phyloP scores from a whole-genome alignment of 202 grass and related monocot species.

The Dendrocalamus latiflorus region DNA sequence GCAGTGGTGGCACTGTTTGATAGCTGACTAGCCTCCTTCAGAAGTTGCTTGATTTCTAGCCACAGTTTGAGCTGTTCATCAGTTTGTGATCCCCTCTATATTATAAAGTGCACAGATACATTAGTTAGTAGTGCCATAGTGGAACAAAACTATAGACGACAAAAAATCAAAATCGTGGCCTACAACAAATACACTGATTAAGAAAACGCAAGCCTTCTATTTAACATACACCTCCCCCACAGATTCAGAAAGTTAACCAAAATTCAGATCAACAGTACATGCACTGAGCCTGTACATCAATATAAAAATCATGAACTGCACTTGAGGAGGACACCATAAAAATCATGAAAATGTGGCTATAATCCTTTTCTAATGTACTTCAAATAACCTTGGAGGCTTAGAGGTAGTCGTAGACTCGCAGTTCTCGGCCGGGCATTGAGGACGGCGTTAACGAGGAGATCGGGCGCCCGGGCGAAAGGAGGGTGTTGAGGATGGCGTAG shows the following conservation, averaged over 20 bases:
- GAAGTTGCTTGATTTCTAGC: conserved; percentile 62
- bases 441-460: no score
- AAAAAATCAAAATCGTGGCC: neutral
- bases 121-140: neutral
- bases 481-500: no score
- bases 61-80: conserved; percentile 49
- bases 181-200: neutral
- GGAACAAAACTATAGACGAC: neutral
- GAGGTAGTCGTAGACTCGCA: no score
- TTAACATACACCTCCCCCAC: neutral
- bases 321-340: no score
- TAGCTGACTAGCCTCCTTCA: neutral
- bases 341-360: no score
- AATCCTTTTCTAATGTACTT: no score
- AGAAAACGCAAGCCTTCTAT: neutral
- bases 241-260: neutral
- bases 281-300: no score
- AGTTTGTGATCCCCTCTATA: conserved; percentile 46
- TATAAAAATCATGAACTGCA: no score
- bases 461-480: no score
- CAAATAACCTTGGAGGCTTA: no score
- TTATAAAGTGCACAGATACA: neutral
- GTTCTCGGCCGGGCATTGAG: no score
- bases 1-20: no score
- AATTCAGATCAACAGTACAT: neutral